Evolutionary conservation across 176 grass and related monocot genomes (phyloP), one percentile per base, ranked within the genome.

Genomic region (Olyra latifolia): DNA sequence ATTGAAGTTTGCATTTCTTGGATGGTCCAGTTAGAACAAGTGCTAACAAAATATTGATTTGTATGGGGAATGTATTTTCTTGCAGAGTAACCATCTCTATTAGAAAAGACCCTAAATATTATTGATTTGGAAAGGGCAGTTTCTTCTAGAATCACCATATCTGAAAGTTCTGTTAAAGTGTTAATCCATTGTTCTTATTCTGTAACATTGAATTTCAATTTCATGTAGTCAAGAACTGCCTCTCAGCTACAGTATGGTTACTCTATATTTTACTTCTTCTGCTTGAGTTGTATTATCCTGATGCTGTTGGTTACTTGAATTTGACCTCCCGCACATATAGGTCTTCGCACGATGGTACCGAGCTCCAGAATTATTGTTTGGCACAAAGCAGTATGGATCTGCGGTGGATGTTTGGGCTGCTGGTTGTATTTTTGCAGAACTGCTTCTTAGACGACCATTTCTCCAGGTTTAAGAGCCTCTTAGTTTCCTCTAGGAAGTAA

Each of bases 331-430:
- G 7, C n/a, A 60, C 41, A 89, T 75, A 27, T 91, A 99, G 97
- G 97, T 99, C 60, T 99, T 99, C 88, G 93, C 93, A 64, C 88
- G 97, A 76, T 99, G 97, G 97, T 99, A 99, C 62, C 88, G 97
- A 76, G 97, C 97, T 58, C 97, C 97, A 43, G 97, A 99, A 82
- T 72, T 99, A 82, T 91, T 99, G 80, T 99, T 93, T 84, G 97
- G 92, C 22, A 80, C 97, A 13, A 99, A 96, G 76, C 97, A 99
- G 43, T 99, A 99, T 86, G 97, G 97, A 89, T 83, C 97, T 88
- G 92, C 81, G 1, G 97, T 99, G 38, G 97, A 99, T 76, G 78
- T 99, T 69, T 99, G 97, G 97, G 97, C 90, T 79, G 97, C 93
- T 75, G 97, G 92, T 80, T 99, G 97, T 84, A 95, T 99, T 77